Base-by-base conservation (phyloP, 306 rosid genomes). In the Gynostemma pentaphyllum region DNA sequence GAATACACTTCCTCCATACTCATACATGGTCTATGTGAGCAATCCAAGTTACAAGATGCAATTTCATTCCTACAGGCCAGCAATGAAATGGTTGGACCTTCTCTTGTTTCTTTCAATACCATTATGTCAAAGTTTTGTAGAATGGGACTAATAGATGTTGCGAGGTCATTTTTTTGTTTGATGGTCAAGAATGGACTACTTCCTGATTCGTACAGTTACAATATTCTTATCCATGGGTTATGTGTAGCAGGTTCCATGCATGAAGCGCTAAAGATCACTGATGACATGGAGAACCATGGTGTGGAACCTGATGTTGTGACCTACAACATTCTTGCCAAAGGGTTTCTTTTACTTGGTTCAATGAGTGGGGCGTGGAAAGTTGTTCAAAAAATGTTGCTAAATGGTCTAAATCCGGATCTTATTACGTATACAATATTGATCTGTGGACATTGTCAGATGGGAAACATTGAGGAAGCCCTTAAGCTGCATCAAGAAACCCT, bases 231-330 rank as follows among this genome's bases (percentile, higher is more conserved):
- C 66, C 86, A 78, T 72, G 86, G 86, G 67, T 67, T 78, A 46
- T 81, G 76, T 66, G 65, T 78, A 72, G 86, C 83, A 55, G 83
- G 86, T 62, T 81, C 76, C 16, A 61, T 81, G 82, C 76, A 81
- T 12, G 79, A 81, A 75, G 86, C 83, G 15, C 66, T 81, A 54
- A 70, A 50, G 56, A 62, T 78, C 68, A 63, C 72, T 57, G 59
- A 75, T 50, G 81, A 78, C 69, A 81, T 78, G 86, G 79, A 75
- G 70, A 78, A 62, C 77, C 79, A 81, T 63, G 86, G 81, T 16
- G 40, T 72, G 37, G 66, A 63, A 66, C 77, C 83, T 37, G 70
- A 81, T 65, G 53, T 45, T 5, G 79, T 78, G 52, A 78, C 86
- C 45, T 75, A 69, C 62, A 78, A 72, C 47, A 78, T 73, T 72